Conservation (phyloP, 1,284 basidiomycete genomes). For the Ceraceosorus bombacis region DNA sequence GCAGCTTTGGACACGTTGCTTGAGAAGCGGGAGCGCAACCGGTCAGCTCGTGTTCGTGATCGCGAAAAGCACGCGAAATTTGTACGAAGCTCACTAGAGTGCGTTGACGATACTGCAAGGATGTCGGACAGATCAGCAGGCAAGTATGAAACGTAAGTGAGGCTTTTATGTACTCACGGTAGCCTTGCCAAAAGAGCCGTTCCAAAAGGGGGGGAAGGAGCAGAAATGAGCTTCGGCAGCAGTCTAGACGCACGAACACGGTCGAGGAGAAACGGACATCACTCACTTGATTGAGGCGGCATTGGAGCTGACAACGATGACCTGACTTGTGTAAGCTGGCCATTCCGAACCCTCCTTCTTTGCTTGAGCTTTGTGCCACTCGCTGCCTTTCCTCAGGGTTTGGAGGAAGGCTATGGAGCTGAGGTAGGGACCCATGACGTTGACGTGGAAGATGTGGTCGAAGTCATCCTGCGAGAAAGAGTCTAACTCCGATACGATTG, state of each 20-base stretch:
- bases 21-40: neutral
- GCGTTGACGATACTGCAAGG: conserved; percentile 25
- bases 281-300: conserved; percentile 22
- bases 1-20: conserved; percentile 27
- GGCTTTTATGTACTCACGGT: too few relatives aligned
- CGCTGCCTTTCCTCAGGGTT: conserved; percentile 14
- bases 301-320: conserved; percentile 25
- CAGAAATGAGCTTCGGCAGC: too few relatives aligned
- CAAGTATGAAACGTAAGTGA: too few relatives aligned
- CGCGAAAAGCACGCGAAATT: too few relatives aligned
- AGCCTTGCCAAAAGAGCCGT: too few relatives aligned
- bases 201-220: too few relatives aligned
- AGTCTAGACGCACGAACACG: too few relatives aligned
- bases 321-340: conserved; percentile 14
- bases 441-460: conserved; percentile 10
- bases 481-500: conserved; percentile 21
- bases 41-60: too few relatives aligned
- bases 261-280: neutral
- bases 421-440: conserved; percentile 24
- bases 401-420: conserved; percentile 21
- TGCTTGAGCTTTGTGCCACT: neutral
- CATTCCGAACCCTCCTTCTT: neutral
- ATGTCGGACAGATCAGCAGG: too few relatives aligned
- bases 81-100: conserved; percentile 11
- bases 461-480: conserved; percentile 18